Percentiles rank a stretch among this genome's conserved stretches.
These are phyloP conservation scores for Ophiognomonia clavigignenti-juglandacearum DNA, from an alignment of 2,329 filamentous ascomycete species.

Conservation along the genomic window DNA sequence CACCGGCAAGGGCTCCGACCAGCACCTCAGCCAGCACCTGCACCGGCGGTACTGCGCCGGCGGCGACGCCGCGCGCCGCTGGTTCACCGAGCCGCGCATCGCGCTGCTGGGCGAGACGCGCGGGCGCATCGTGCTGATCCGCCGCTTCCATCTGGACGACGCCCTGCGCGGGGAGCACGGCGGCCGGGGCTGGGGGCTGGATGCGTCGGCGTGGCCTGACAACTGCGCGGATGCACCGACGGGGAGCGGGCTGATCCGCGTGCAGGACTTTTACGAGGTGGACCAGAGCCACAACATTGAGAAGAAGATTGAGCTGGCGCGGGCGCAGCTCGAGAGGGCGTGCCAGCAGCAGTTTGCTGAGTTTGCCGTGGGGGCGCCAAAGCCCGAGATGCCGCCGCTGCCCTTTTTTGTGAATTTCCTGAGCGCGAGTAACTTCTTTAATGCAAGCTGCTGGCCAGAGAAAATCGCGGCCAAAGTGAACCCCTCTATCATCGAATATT, in stretches of 20 bases:
- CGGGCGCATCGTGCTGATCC: slow-evolving; percentile 77
- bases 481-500: slow-evolving; percentile 62
- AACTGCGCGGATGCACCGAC: slow-evolving; percentile 75
- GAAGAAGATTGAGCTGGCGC: slow-evolving; percentile 71
- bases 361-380: slow-evolving; percentile 27
- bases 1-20: slow-evolving; percentile 71
- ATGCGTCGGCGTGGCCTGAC: slow-evolving; percentile 72
- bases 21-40: slow-evolving; percentile 70
- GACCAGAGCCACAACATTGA: slow-evolving; percentile 68
- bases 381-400: slow-evolving; percentile 21
- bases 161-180: slow-evolving; percentile 46
- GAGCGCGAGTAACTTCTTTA: slow-evolving; percentile 92
- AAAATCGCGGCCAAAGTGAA: slow-evolving; percentile 85
- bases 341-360: slow-evolving; percentile 45
- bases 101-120: slow-evolving; percentile 75
- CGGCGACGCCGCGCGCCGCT: slow-evolving; percentile 45
- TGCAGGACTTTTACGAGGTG: slow-evolving; percentile 95
- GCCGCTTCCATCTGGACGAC: slow-evolving; percentile 68
- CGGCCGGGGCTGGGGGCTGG: slow-evolving; percentile 51
- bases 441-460: slow-evolving; percentile 86
- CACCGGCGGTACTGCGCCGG: slow-evolving; percentile 63
- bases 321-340: slow-evolving; percentile 72
- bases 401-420: slow-evolving; percentile 90
- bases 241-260: slow-evolving; percentile 67
- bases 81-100: slow-evolving; percentile 75